Base-by-base conservation (phyloP, 768 basidiomycete genomes). In the Clavaria fumosa region DNA sequence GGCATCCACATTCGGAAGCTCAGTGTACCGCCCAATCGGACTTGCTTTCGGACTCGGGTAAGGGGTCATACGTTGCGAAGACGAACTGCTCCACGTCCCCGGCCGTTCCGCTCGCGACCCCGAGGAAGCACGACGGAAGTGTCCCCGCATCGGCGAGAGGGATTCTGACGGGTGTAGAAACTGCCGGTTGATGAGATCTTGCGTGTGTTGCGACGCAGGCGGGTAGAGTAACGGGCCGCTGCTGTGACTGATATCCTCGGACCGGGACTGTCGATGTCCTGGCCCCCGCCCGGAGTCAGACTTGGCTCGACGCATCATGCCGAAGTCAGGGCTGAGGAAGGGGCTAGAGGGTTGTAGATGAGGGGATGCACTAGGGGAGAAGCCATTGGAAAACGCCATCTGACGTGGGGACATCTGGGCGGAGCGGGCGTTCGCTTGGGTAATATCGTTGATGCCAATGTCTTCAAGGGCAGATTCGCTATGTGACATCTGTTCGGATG, bases 31-130 rank as follows among this genome's bases (percentile, higher is more conserved):
- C 2, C 64, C 61, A 18, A 69, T 60, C 17, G 79, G 79, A 37
- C 70, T 73, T 4, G 75, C 76, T 24, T 72, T 71, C 12, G 79
- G 78, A 31, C 68, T 71, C 0, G 78, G 78, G 50, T 77, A 83
- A 3, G 75, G 81, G 35, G 65, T 73, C 2, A 69, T 55, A 2
- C 76, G 62, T 27, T 46, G 49, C 21, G 62, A 64, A 10, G 50
- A 51, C 37, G 52, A 40, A 7, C 52, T 57, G 20, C 61, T 57
- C 56, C 59, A 57, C 7, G 4, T 52, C 53, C 9, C 34, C 27
- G 18, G 46, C 41, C 38, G 46, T 20, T 62, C 63, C 4, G 55
- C 54, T 6, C 64, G 50, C 5, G 61, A 56, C 12, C 64, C 62
- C n/a, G 55, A 58, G 0, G 64, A 64, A 3, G 62, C 59, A 7